Evolutionary conservation across 768 basidiomycete genomes (phyloP), one percentile per base, ranked within the genome.

Genomic region (Daedalea quercina): DNA sequence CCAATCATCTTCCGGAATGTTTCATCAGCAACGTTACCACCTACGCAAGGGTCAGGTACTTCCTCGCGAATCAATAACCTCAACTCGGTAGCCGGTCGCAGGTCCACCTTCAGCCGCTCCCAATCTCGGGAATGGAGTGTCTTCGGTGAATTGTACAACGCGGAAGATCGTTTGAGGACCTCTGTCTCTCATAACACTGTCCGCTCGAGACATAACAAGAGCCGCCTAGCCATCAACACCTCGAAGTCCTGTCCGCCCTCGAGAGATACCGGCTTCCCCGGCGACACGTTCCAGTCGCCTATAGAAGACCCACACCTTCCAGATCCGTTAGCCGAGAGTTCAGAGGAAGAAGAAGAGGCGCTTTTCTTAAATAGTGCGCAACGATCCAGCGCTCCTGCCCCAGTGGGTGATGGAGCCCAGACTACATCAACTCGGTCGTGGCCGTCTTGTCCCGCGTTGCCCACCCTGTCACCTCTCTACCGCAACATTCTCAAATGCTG

Each of bases 401-500:
- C 6, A 15, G 6, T 15, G 17, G 19, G 4, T 3, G 17, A 40
- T 19, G 15, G 8, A 7, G 7, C 37, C 15, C 19, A 19, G 4
- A 8, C 15, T 6, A 8, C 37, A 17, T 40, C 37, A 6, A 40
- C 37, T 3, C 37, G 15, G 4, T 40, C 37, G 19, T 40, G 37
- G 37, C 37, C 37, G 15, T 40, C 37, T 6, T 15, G 4, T 6
- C 44, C 22, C 17, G 48, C 24, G 17, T 9, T 61, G 35, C 76
- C 77, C 3, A 56, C 68, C 12, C 57, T 85, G 33, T 69, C 84
- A 2, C 57, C 77, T 17, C 55, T 85, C 25, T 75, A 82, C 52
- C 78, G 80, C 37, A 91, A 90, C 62, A 80, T 96, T 42, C 69
- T 95, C 57, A 97, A 98, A 71, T 99, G 96, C 70, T 78, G 85